Conservation (phyloP, 2,329 filamentous ascomycete species). For the Nothomitra cinnamomea region DNA sequence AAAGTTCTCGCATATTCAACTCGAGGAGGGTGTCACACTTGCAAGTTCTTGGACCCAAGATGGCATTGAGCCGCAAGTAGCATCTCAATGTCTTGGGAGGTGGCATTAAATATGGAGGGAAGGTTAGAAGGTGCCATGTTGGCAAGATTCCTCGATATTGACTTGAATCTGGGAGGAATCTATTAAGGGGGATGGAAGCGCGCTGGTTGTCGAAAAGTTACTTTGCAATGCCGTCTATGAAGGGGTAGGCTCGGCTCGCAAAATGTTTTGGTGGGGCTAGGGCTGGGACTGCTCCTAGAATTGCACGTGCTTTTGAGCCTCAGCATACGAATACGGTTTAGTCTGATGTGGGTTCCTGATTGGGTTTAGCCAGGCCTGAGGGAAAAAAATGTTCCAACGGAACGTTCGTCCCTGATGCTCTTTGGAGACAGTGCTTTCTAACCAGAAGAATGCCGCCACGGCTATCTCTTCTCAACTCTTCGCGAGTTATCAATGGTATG, state of each 20-base stretch:
- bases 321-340: not conserved
- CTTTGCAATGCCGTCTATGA: not conserved
- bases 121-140: conserved; percentile 70
- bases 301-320: conserved; percentile 3
- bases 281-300: conserved; percentile 2
- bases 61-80: conserved; percentile 93
- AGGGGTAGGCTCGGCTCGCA: not conserved
- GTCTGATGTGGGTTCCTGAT: not conserved
- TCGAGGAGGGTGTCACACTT: conserved; percentile 25
- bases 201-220: not conserved
- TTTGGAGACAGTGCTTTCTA: no score
- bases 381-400: no score
- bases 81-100: conserved; percentile 97
- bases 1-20: not conserved
- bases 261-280: conserved; percentile 2
- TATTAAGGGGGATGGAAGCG: not conserved
- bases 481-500: conserved; percentile 24
- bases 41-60: conserved; percentile 96
- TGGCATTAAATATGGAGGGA: conserved; percentile 90
- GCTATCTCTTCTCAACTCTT: conserved; percentile 26
- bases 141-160: not conserved
- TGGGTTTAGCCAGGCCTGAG: not conserved
- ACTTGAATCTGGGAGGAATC: not conserved
- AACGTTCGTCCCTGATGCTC: no score
- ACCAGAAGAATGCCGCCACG: conserved; percentile 27